These are phyloP conservation scores for Aureobasidium melanogenum DNA, from an alignment of 2,329 filamentous ascomycete genomes.

Conservation along the genomic window DNA sequence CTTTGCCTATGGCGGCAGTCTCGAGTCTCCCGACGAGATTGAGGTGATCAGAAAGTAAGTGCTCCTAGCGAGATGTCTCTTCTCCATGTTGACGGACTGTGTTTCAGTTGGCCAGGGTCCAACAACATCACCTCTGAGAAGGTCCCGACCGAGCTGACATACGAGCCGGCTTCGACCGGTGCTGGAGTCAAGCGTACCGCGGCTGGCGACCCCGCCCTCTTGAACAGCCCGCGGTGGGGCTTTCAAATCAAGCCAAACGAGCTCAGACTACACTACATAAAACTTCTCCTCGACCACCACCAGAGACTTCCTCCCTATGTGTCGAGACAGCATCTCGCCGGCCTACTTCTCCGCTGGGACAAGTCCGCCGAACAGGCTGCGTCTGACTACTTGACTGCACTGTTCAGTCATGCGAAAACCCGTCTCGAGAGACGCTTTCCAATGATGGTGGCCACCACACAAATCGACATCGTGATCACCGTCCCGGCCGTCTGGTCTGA, in stretches of 20 bases:
- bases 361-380: slow-evolving; percentile 73
- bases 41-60: no score
- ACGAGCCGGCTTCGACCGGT: slow-evolving; percentile 36
- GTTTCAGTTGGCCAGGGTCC: slow-evolving; percentile 59
- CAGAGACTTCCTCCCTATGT: slow-evolving; percentile 77
- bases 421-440: slow-evolving; percentile 65
- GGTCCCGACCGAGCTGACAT: slow-evolving; percentile 67
- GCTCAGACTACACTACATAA: slow-evolving; percentile 68
- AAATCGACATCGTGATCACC: slow-evolving; percentile 70
- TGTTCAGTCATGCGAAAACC: slow-evolving; percentile 70
- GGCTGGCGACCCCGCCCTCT: not conserved
- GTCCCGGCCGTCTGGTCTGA: slow-evolving; percentile 81
- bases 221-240: slow-evolving; percentile 54
- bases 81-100: no score
- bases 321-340: slow-evolving; percentile 60
- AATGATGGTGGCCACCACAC: slow-evolving; percentile 39
- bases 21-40: slow-evolving; percentile 34
- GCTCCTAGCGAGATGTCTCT: no score
- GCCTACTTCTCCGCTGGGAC: slow-evolving; percentile 61
- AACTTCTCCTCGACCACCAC: slow-evolving; percentile 71
- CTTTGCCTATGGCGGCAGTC: slow-evolving; percentile 56
- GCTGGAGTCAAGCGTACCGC: slow-evolving; percentile 28
- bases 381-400: slow-evolving; percentile 67
- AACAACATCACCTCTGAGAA: slow-evolving; percentile 82
- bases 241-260: slow-evolving; percentile 76